Percentiles rank a stretch among this genome's conserved stretches.
Conservation (phyloP, 768 basidiomycete species). For the Suillus decipiens region DNA sequence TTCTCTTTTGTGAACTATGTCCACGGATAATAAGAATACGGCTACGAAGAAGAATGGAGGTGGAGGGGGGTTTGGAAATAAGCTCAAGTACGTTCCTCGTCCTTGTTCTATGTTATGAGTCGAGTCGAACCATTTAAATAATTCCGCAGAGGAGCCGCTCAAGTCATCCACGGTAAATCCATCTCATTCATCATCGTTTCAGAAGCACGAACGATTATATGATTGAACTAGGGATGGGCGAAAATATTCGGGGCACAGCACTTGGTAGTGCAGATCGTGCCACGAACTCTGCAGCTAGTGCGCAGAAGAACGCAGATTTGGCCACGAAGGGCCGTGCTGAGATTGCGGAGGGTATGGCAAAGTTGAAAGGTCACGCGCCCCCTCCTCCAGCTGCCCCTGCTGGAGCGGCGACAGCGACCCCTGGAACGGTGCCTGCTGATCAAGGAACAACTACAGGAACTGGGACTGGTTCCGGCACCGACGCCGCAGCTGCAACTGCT, state of each 20-base stretch:
- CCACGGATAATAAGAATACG: neutral
- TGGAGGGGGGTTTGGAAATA: slow-evolving; percentile 20
- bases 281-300: slow-evolving; percentile 24
- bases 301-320: slow-evolving; percentile 37
- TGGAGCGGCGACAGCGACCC: neutral
- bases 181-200: neutral
- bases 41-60: neutral
- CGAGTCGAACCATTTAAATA: neutral
- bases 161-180: slow-evolving; percentile 37
- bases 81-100: slow-evolving; percentile 14
- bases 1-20: slow-evolving; percentile 3
- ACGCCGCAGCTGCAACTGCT: neutral
- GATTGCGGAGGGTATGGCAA: slow-evolving; percentile 40
- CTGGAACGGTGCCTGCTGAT: neutral
- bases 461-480: neutral
- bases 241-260: slow-evolving; percentile 45
- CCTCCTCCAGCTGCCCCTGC: neutral
- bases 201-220: neutral
- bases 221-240: slow-evolving; percentile 39
- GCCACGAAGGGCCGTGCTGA: slow-evolving; percentile 41
- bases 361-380: slow-evolving; percentile 20
- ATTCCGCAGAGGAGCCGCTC: slow-evolving; percentile 34
- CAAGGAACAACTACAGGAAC: neutral
- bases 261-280: slow-evolving; percentile 42
- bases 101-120: neutral